Evolutionary conservation across 768 basidiomycete species (phyloP).

Genomic region (Polyporus arcularius): DNA sequence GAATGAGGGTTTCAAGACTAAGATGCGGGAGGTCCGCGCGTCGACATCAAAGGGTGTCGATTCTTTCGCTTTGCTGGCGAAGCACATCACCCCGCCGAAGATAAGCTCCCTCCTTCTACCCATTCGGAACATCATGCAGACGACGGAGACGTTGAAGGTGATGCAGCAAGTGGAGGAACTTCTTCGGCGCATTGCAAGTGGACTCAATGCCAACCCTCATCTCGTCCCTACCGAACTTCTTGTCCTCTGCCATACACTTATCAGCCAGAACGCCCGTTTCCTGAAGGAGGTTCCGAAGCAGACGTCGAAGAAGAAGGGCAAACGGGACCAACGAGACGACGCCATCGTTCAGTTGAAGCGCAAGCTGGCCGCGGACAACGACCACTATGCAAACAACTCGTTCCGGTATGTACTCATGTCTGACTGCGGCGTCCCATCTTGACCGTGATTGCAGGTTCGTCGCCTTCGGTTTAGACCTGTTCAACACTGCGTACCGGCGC

Average conservation of each 20-base stretch:
- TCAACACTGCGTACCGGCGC: slow-evolving; percentile 83
- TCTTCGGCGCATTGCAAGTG: slow-evolving; percentile 76
- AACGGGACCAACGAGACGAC: slow-evolving; percentile 46
- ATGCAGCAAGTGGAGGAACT: slow-evolving; percentile 89
- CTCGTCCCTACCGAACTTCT: slow-evolving; percentile 72
- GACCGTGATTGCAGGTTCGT: slow-evolving; percentile 61
- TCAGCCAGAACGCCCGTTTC: slow-evolving; percentile 90
- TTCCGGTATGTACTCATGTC: slow-evolving; percentile 59
- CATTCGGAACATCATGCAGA: slow-evolving; percentile 80
- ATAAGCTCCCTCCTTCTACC: slow-evolving; percentile 79
- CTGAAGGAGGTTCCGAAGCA: slow-evolving; percentile 56
- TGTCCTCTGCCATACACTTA: slow-evolving; percentile 82
- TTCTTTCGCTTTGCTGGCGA: slow-evolving; percentile 80
- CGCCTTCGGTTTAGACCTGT: slow-evolving; percentile 87
- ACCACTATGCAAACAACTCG: slow-evolving; percentile 85
- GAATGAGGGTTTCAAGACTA: slow-evolving; percentile 90
- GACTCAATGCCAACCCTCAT: slow-evolving; percentile 80
- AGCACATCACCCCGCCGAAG: slow-evolving; percentile 71
- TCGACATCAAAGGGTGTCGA: slow-evolving; percentile 86
- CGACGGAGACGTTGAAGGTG: slow-evolving; percentile 77
- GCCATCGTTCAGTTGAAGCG: slow-evolving; percentile 81
- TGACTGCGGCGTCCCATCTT: not conserved
- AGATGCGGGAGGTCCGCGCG: slow-evolving; percentile 86
- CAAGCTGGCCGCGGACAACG: slow-evolving; percentile 48
- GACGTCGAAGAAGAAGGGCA: slow-evolving; percentile 34